Percentiles rank a stretch among this genome's conserved stretches.
Evolutionary conservation across 345 rosid species (phyloP).

Genomic region (Viola odorata): DNA sequence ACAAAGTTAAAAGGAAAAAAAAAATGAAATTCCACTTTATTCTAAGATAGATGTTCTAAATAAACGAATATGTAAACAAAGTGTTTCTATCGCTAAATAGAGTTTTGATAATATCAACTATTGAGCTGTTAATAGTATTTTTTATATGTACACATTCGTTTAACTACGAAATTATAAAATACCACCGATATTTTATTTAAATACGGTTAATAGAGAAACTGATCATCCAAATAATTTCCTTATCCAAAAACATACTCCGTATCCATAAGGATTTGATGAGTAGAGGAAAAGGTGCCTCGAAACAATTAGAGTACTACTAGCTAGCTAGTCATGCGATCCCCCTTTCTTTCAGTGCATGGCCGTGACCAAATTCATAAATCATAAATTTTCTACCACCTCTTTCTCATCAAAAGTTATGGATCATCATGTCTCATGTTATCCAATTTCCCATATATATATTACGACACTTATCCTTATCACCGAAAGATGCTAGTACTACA

Average conservation of each 20-base stretch:
- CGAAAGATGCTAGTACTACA: constrained; percentile 4
- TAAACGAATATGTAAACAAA: no score
- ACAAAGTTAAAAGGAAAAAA: not conserved
- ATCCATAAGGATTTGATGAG: not conserved
- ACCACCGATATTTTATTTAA: no score
- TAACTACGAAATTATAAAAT: no score
- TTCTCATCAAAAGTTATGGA: not conserved
- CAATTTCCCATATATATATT: not conserved
- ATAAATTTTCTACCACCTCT: not conserved
- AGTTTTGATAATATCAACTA: no score
- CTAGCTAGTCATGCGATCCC: constrained; percentile 21
- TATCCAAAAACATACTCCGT: constrained; percentile 3
- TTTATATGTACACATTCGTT: no score
- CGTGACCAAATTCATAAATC: constrained; percentile 21
- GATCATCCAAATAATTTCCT: no score
- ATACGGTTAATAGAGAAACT: no score
- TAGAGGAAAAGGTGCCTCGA: not conserved
- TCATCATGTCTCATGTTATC: not conserved
- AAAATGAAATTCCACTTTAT: not conserved
- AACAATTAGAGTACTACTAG: not conserved
- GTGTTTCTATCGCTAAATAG: no score
- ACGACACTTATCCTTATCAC: constrained; percentile 15
- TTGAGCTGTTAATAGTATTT: no score
- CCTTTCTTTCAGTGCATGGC: constrained; percentile 11
- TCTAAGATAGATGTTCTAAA: no score